Base-by-base conservation (phyloP, 2,329 filamentous ascomycete species). In the Exophiala lecanii-corni region DNA sequence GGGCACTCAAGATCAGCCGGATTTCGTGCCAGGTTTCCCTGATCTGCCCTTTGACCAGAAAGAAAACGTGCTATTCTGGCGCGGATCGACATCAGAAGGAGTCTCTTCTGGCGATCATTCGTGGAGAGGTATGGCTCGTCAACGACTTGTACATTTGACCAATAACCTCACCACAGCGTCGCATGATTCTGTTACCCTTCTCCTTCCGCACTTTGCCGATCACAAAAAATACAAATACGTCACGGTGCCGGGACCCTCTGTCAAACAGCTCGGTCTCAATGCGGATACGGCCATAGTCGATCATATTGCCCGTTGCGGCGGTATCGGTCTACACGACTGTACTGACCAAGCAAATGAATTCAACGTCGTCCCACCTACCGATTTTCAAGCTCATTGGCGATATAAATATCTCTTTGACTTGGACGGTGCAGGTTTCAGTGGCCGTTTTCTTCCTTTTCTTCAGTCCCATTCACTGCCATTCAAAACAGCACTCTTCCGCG, bases 361-460 rank as follows among this genome's bases (percentile, higher is more conserved):
- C 50, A 66, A 68, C 7, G 57, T 70, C 2, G 63, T 64, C 3
- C 57, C 64, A 4, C 61, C 66, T 1, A 62, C 71, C 2, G 69
- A 76, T 40, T 76, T 79, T 63, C 72, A 73, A 47, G 58, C 73
- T 3, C 74, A 83, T 53, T 81, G 84, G 65, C 69, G 74, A 18
- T 77, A 84, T 60, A 78, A 80, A 34, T 89, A 82, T 58, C 73
- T 89, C 21, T 74, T 91, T 58, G 75, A 89, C 45, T 70, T 84
- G 3, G 86, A 92, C 59, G 78, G 81, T 5, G 73, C 75, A 0
- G 73, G 78, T 13, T 86, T 85, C 45, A 82, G 80, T 1, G 76
- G 83, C 10, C 72, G 76, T 20, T 74, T 87, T 52, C 63, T 86
- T 7, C 74, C 76, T 0, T 81, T 82, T 45, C 61, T 92, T 4